Percentiles rank a stretch among this genome's conserved stretches.
Evolutionary conservation across 306 rosid genomes (phyloP).

Genomic region (Rosa rugosa): DNA sequence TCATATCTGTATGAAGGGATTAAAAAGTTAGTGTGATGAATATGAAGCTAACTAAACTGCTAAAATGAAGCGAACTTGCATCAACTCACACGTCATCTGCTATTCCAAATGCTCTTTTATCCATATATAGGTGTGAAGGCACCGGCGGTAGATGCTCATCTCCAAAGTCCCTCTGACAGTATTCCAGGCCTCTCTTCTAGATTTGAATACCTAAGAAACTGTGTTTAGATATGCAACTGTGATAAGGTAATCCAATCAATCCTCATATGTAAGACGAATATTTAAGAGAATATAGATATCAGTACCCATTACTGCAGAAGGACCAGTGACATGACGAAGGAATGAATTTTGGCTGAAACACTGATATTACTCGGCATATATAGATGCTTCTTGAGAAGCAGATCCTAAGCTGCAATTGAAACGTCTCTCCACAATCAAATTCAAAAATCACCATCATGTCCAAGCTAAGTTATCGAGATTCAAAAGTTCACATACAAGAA

Average conservation of each 20-base stretch:
- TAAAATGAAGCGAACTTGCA: background rate
- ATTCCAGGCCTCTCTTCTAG: conserved; percentile 52
- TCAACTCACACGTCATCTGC: conserved; percentile 84
- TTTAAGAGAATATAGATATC: no score
- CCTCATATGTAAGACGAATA: no score
- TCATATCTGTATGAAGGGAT: conserved; percentile 64
- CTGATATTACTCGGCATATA: conserved; percentile 38
- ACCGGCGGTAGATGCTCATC: conserved; percentile 77
- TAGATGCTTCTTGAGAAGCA: conserved; percentile 53
- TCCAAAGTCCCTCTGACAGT: conserved; percentile 86
- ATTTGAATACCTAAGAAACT: conserved; percentile 51
- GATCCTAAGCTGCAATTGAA: conserved; percentile 52
- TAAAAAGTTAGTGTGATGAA: conserved; percentile 12
- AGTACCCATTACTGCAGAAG: no score
- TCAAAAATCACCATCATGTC: background rate
- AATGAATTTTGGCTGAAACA: no score
- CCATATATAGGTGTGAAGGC: conserved; percentile 76
- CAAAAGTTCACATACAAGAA: conserved; percentile 18
- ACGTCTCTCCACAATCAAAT: conserved; percentile 35
- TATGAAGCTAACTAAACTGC: conserved; percentile 28
- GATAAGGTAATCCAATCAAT: background rate
- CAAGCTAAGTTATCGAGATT: conserved; percentile 6
- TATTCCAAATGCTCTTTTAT: conserved; percentile 90
- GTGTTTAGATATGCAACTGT: conserved; percentile 26
- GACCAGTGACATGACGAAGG: no score